Base-by-base conservation (phyloP, 257 asterid genomes). In the Salvia rosmarinus region DNA sequence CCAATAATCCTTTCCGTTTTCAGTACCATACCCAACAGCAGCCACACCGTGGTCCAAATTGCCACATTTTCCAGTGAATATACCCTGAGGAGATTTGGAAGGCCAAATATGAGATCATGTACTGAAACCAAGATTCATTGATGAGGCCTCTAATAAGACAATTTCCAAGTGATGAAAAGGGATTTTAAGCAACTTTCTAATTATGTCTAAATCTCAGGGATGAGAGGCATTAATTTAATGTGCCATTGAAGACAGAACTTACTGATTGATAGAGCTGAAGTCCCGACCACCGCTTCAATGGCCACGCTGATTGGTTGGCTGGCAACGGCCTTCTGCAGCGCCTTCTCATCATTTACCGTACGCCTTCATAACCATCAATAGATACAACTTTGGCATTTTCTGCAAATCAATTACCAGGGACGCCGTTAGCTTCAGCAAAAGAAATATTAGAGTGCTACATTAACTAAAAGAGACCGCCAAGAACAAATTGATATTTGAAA, bases 321-420 rank as follows among this genome's bases (percentile, higher is more conserved):
- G 0, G 92, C 87, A 3, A 56, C 87, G 0, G 95, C 96, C 71
- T 70, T 83, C 62, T 84, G 68, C 14, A 90, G 80, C 1, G 92
- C 88, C 75, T 64, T 49, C 76, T 90, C 95, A 13, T 71, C 20
- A 5, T 79, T 20, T 1, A 6, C 1, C 32, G 87, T 6, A 88
- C 90, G n/a, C 86, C 92, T 70, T 86, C 92, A 35, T 84, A 90
- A 35, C 46, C 68, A 72, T 87, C 85, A 16, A 90, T 88, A 0
- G 89, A 55, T 7, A 90, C 96, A 64, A 82, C 90, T 64, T 68
- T 84, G 42, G 96, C 88, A 75, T 86, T 90, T 83, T 83, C 96
- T 88, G 86, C 82, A 81, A 2, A 34, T 21, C 49, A 64, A 66
- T 43, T 17, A 16, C 43, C 37, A 68, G 12, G 49, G 8, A 59